Evolutionary conservation across 2,329 filamentous ascomycete species (phyloP), one percentile per base, ranked within the genome.

Genomic region (Trichoderma afroharzianum): DNA sequence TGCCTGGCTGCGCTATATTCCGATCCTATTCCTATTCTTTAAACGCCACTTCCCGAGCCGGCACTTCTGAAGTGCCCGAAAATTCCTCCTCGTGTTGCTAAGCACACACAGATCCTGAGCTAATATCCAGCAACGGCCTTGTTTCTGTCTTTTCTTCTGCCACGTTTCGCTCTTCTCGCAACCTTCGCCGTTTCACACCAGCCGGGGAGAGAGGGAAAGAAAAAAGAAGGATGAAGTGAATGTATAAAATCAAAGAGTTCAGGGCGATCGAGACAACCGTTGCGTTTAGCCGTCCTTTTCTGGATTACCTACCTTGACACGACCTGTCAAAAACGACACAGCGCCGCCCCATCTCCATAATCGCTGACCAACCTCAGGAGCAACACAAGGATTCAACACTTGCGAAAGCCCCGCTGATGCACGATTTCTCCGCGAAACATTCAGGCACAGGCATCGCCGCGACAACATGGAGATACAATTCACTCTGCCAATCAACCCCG

Each of bases 381-480:
- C 53, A 43, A 55, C 68, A 30, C 39, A 64, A 55, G 30, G 43
- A 64, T 53, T n/a, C 26, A 64, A 21, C 18, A 24, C 7, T 64
- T 12, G n/a, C 53, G 26, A 30, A n/a, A 21, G 64, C 53, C 59
- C 50, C 59, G 64, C 70, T 58, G 69, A 72, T 67, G 57, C 66
- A 47, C 14, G 15, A 32, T 9, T 36, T 28, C 50, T 63, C 18
- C 32, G 3, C 43, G 53, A 32, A 18, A 68, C 71, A 6, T 53
- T 24, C 47, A 53, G 47, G 47, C 30, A 26, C 30, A 33, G 7
- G 30, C n/a, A 55, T 33, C 50, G 59, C 59, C 14, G 24, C 33
- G 66, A 62, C 70, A 39, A 43, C 63, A 82, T 82, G 81, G 81
- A 82, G 77, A 80, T 82, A 67, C 81, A 82, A 63, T 82, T 82